Base-by-base conservation (phyloP, 2,329 filamentous ascomycete genomes). In the Apiospora hydei region DNA sequence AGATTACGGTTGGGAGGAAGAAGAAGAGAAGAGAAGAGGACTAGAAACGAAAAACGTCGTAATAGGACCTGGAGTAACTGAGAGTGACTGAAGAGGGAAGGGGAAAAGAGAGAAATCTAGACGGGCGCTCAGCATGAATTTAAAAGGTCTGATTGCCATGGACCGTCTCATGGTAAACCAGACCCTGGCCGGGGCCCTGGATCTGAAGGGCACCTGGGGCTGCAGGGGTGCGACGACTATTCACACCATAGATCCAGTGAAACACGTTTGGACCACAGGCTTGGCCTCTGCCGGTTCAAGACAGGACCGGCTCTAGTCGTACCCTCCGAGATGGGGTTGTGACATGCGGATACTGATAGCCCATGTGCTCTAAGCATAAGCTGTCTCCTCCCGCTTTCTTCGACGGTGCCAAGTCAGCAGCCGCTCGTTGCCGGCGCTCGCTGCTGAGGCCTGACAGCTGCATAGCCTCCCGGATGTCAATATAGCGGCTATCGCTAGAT, bases 61-160 rank as follows among this genome's bases (percentile, higher is more conserved):
- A 21, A 44, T 47, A 24, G 44, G 46, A 69, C 46, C 68, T 69
- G 68, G 47, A 69, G 68, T 57, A 69, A 43, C 41, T 44, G 68
- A 69, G 46, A 43, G 68, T 34, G 67, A 74, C 66, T 73, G 75
- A 75, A 77, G 78, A 77, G 75, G 77, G 79, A 78, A 75, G 30
- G 53, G 30, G 26, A 74, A 76, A 77, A 71, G 76, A 78, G 72
- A 72, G 61, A 72, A 73, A 74, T 73, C 71, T 71, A 71, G 69
- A 72, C 71, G 72, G 78, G 73, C 72, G 72, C 76, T 77, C 78
- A 79, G 78, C 81, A 83, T 81, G 80, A 82, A 80, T 84, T 84
- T 85, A 83, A 81, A 41, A 79, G 77, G 76, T 76, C 77, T 75
- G 76, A 75, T 72, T 73, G 72, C 75, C 72, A 75, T 72, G 69